A percentile compares a stretch with the other conserved stretches of the same genome.
Conservation (phyloP, 2,329 filamentous ascomycete species). For the Zymoseptoria crescenta region DNA sequence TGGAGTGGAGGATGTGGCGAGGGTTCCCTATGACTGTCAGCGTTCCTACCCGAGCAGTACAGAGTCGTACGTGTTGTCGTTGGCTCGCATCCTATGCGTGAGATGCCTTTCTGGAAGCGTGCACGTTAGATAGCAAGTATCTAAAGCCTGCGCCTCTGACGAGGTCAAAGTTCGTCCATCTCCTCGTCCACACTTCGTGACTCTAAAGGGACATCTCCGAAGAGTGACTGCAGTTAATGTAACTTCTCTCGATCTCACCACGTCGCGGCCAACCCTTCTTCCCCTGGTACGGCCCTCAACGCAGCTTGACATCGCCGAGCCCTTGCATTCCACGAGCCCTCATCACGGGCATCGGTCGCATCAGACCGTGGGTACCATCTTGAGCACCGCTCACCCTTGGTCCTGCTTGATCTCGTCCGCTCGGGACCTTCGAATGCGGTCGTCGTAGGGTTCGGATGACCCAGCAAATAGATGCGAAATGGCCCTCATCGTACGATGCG, state of each 20-base stretch:
- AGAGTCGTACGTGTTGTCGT: not conserved
- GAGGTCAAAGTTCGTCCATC: not conserved
- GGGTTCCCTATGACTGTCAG: not conserved
- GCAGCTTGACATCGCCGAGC: not conserved
- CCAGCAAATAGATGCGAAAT: not conserved
- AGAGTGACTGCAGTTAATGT: constrained; percentile 21
- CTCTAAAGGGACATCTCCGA: constrained; percentile 12
- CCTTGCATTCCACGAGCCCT: not conserved
- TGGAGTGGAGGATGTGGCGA: not conserved
- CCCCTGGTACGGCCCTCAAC: not conserved
- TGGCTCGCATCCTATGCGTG: not conserved
- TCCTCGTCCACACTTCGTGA: constrained; percentile 1
- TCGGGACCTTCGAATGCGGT: not conserved
- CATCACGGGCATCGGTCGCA: not conserved
- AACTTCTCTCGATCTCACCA: constrained; percentile 1
- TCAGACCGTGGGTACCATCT: not conserved
- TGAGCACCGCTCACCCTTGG: not conserved
- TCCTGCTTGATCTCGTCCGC: not conserved
- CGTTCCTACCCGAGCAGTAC: not conserved
- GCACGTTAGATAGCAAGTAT: not conserved
- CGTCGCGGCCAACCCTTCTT: not conserved
- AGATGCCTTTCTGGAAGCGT: not conserved
- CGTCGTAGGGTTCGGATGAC: not conserved
- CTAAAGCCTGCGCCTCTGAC: not conserved
- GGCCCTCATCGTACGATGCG: not conserved